A percentile compares a stretch with the other conserved stretches of the same genome.
These are phyloP conservation scores for Wallacemonas collosoma DNA, from an alignment of 208 protist species.

Conservation along the genomic window DNA sequence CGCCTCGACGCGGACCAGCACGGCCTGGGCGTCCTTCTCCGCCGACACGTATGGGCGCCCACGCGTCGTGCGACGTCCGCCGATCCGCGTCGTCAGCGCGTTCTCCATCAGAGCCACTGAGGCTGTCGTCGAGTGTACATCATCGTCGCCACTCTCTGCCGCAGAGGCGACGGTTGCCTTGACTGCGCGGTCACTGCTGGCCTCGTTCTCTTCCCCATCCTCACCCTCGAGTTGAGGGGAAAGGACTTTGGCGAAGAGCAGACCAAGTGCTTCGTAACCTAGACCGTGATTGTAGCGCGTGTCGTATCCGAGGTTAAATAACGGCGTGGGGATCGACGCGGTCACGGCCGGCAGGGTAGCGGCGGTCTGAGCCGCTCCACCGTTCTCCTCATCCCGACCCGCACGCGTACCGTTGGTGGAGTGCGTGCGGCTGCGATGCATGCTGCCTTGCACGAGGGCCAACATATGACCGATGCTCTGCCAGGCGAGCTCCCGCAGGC, in stretches of 20 bases:
- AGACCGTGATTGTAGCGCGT: constrained; percentile 88
- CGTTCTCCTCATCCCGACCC: not conserved
- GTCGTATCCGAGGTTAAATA: constrained; percentile 68
- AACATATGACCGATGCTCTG: constrained; percentile 68
- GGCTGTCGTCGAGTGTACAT: not conserved
- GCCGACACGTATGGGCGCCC: constrained; percentile 27
- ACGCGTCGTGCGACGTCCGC: constrained; percentile 15
- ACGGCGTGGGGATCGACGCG: constrained; percentile 16
- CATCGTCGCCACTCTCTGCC: constrained; percentile 1
- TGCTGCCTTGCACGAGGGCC: constrained; percentile 43
- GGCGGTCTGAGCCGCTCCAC: too few species aligned
- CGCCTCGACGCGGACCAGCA: constrained; percentile 26
- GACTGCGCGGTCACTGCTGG: not conserved
- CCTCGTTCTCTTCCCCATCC: not conserved
- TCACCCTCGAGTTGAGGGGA: constrained; percentile 61
- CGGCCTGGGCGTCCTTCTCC: constrained; percentile 13
- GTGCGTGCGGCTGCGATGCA: not conserved
- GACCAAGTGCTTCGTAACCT: constrained; percentile 83
- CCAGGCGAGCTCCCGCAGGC: constrained; percentile 68
- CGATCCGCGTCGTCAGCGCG: not conserved
- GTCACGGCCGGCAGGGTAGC: not conserved
- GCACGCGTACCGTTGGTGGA: constrained; percentile 6
- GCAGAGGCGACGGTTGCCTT: not conserved
- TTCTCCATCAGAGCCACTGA: not conserved
- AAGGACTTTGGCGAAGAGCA: constrained; percentile 85